Percentiles rank a stretch among this genome's conserved stretches.
phyloP scores from a whole-genome alignment of 2,329 filamentous ascomycete genomes.

The Aspergillus ruber region DNA sequence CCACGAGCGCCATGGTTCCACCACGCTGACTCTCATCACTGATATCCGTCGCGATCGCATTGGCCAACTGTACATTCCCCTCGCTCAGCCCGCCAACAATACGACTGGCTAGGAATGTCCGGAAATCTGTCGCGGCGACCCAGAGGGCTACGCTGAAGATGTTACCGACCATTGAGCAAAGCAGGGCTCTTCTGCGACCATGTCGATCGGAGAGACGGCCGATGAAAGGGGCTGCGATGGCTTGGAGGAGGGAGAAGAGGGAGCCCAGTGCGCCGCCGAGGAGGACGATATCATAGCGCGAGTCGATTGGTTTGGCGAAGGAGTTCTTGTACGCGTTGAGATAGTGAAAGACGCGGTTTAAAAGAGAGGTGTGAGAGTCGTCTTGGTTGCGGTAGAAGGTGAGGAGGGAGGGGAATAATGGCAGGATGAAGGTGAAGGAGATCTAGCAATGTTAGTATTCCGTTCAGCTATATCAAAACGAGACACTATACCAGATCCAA shows the following conservation, averaged over 20 bases:
- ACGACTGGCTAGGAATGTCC: slow-evolving; percentile 89
- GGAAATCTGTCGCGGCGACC: slow-evolving; percentile 89
- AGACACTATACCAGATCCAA: slow-evolving; percentile 68
- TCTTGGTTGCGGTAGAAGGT: slow-evolving; percentile 92
- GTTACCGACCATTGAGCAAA: slow-evolving; percentile 90
- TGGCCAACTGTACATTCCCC: slow-evolving; percentile 92
- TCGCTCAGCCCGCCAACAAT: slow-evolving; percentile 90
- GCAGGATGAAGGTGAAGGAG: slow-evolving; percentile 97
- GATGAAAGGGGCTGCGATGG: slow-evolving; percentile 85
- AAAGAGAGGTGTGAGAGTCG: slow-evolving; percentile 55
- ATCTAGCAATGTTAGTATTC: slow-evolving; percentile 53
- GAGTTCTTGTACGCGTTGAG: slow-evolving; percentile 92
- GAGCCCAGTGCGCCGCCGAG: slow-evolving; percentile 90
- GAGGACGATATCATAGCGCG: slow-evolving; percentile 92
- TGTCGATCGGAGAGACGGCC: slow-evolving; percentile 81
- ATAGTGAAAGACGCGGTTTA: slow-evolving; percentile 71
- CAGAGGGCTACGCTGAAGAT: slow-evolving; percentile 88
- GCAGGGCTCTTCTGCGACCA: slow-evolving; percentile 77
- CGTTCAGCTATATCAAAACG: not conserved
- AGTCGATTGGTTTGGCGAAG: slow-evolving; percentile 88
- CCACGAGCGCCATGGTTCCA: slow-evolving; percentile 91
- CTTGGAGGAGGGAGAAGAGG: slow-evolving; percentile 87
- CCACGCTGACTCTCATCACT: slow-evolving; percentile 78
- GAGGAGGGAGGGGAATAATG: slow-evolving; percentile 88
- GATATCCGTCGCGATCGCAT: slow-evolving; percentile 93